phyloP scores from a whole-genome alignment of 257 asterid species.

The Solanum chilense region DNA sequence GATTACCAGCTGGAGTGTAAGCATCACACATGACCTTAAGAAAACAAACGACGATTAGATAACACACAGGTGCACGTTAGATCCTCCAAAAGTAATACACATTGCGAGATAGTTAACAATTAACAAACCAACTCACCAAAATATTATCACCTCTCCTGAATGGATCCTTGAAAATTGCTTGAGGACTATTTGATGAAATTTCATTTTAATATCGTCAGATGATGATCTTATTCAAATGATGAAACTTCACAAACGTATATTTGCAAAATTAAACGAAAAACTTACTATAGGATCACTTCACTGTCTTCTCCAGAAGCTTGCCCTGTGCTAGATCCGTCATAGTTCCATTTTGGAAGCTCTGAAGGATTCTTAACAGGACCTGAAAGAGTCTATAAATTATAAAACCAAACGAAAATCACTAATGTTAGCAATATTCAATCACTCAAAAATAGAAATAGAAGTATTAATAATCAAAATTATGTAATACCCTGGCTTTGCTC shows the following conservation, averaged over 20 bases:
- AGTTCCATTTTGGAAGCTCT: slow-evolving; percentile 97
- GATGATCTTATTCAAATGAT: not conserved
- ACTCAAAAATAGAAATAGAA: not conserved
- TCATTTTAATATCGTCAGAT: not conserved
- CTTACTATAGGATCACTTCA: slow-evolving; percentile 96
- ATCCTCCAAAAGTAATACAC: not conserved
- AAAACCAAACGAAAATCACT: not conserved
- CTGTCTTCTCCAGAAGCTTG: slow-evolving; percentile 99
- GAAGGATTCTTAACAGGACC: slow-evolving; percentile 86
- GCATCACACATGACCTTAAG: slow-evolving; percentile 87
- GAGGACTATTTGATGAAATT: slow-evolving; percentile 51
- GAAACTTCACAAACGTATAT: not conserved
- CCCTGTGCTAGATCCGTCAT: slow-evolving; percentile 96
- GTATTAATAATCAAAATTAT: not conserved
- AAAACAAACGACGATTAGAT: not conserved
- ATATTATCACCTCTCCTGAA: slow-evolving; percentile 95
- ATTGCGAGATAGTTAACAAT: too few relatives aligned
- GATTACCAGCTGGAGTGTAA: slow-evolving; percentile 91
- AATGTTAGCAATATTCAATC: not conserved
- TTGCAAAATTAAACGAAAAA: not conserved
- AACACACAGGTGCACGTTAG: not conserved
- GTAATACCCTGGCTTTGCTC: slow-evolving; percentile 82
- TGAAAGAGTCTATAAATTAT: slow-evolving; percentile 48
- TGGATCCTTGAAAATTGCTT: slow-evolving; percentile 96
- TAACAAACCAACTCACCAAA: slow-evolving; percentile 41